phyloP scores from a whole-genome alignment of 2,329 filamentous ascomycete genomes.

The Alternaria consortialis region DNA sequence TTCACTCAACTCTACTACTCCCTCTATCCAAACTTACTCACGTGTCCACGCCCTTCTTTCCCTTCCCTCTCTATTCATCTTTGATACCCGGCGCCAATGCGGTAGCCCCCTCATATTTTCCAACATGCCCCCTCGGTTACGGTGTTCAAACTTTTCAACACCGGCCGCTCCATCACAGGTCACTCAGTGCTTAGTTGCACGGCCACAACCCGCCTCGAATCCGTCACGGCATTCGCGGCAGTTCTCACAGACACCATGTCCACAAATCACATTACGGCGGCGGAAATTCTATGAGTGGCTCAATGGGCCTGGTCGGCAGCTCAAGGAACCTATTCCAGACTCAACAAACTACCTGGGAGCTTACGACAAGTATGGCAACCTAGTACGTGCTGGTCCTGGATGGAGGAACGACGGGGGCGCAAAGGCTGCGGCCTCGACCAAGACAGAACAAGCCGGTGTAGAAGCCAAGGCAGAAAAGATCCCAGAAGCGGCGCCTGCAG shows the following conservation, averaged over 20 bases:
- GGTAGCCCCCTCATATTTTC: slow-evolving; percentile 31
- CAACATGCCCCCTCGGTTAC: slow-evolving; percentile 49
- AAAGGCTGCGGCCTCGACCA: slow-evolving; percentile 24
- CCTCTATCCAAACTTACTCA: slow-evolving; percentile 14
- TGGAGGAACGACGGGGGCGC: slow-evolving; percentile 29
- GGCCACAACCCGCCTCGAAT: slow-evolving; percentile 36
- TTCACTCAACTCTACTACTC: slow-evolving; percentile 17
- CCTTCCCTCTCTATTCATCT: slow-evolving; percentile 11
- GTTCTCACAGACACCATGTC: slow-evolving; percentile 50
- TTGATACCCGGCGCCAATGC: slow-evolving; percentile 33
- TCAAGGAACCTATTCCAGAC: slow-evolving; percentile 58
- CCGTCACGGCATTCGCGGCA: slow-evolving; percentile 38
- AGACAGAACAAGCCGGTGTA: slow-evolving; percentile 9
- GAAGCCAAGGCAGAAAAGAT: slow-evolving; percentile 25
- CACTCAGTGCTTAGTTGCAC: slow-evolving; percentile 29
- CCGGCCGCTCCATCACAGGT: slow-evolving; percentile 26
- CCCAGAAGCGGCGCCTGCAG: slow-evolving; percentile 32
- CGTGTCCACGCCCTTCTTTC: slow-evolving; percentile 15
- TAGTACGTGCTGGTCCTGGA: slow-evolving; percentile 52
- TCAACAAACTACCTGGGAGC: slow-evolving; percentile 66
- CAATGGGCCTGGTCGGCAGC: slow-evolving; percentile 61
- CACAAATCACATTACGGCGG: slow-evolving; percentile 59
- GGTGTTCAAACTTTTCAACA: slow-evolving; percentile 37
- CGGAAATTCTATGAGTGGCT: slow-evolving; percentile 68
- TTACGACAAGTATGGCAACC: slow-evolving; percentile 61